Evolutionary conservation across 2,329 filamentous ascomycete species (phyloP), one percentile per base, ranked within the genome.

Genomic region (Botryotinia calthae): DNA sequence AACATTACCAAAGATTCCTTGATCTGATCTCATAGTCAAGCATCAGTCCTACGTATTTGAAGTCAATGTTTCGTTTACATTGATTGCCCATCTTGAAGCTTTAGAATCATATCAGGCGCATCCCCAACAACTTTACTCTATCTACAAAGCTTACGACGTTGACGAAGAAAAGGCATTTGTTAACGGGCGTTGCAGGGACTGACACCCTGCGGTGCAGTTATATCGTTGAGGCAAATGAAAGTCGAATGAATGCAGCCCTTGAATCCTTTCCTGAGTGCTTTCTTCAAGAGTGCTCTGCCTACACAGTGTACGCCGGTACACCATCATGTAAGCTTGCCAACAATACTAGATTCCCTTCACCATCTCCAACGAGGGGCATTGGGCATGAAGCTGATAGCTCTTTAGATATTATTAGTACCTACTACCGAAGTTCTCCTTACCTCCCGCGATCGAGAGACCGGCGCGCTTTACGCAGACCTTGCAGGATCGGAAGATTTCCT

Each of bases 181-280:
- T 58, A 34, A 71, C 25, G 31, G 34, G 59, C 75, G 70, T 77
- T 75, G 73, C 74, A 75, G 54, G 76, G 74, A 76, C 74, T 75
- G 73, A 73, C 71, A 73, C 74, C 75, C 73, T 77, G 74, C 72
- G 73, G 74, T 77, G 76, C 73, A 75, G 76, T 76, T 73, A 71
- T 66, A 71, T 77, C 74, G 68, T 73, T 78, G 73, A 74, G 73
- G 74, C 75, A 76, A 75, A 75, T 79, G 78, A 79, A 79, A 79
- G 79, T 80, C 76, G 84, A 84, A 86, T 92, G 91, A 90, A 97
- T 97, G 95, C 95, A 95, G 91, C 94, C 96, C 86, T 88, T 98
- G 90, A 99, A 99, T 85, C 96, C 96, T 83, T 98, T 98, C 85
- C 88, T 99, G 84, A 91, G 93, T 87, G 94, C 95, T 87, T 98